Conservation (phyloP, 129 eudicot genomes). For the Silybum marianum region DNA sequence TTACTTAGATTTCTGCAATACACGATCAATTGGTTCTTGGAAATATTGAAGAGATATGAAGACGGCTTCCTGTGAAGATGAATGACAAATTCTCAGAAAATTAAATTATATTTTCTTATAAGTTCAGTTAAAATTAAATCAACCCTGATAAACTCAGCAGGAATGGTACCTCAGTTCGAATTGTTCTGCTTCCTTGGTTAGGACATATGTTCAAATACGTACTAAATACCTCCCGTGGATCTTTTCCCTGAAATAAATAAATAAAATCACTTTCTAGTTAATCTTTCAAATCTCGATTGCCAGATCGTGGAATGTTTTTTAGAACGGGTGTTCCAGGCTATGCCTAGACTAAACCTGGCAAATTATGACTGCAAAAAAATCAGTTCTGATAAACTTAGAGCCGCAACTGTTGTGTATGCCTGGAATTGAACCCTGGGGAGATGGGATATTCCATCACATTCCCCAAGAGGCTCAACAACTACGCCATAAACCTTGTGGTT, state of each 20-base stretch:
- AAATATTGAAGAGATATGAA: constrained; percentile 91
- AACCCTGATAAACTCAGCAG: neutral
- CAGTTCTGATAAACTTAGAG: too few species aligned
- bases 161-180: constrained; percentile 81
- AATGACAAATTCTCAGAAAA: neutral
- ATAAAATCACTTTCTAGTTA: neutral
- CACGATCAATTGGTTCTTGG: constrained; percentile 86
- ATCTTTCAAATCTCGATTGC: neutral
- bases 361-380: too few species aligned
- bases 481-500: too few species aligned
- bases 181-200: constrained; percentile 97
- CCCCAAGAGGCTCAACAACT: too few species aligned
- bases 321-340: too few species aligned
- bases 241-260: constrained; percentile 71
- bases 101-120: too few species aligned
- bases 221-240: constrained; percentile 62
- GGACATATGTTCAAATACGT: constrained; percentile 82
- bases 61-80: constrained; percentile 76
- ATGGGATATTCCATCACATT: too few species aligned
- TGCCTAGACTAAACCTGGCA: too few species aligned
- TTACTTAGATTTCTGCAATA: constrained; percentile 26
- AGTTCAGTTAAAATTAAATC: too few species aligned
- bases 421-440: too few species aligned
- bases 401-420: too few species aligned
- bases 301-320: neutral